These are phyloP conservation scores for Sugiyamaella lignohabitans DNA, from an alignment of 805 yeast genomes.

Conservation along the genomic window DNA sequence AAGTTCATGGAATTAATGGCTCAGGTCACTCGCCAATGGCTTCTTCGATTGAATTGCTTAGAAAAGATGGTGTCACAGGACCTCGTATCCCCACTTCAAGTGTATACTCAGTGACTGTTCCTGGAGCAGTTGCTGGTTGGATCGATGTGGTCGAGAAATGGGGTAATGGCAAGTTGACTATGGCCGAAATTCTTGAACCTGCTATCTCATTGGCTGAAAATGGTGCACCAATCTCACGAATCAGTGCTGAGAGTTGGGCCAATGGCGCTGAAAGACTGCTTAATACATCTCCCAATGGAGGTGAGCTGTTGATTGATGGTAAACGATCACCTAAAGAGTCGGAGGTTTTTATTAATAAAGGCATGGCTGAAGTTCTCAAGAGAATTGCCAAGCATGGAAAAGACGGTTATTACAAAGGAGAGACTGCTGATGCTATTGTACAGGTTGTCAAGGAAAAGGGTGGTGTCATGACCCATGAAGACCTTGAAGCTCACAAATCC, in stretches of 20 bases:
- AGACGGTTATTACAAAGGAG: conserved; percentile 63
- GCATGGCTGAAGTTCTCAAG: conserved; percentile 48
- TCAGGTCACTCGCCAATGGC: conserved; percentile 61
- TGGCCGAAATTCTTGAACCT: conserved; percentile 43
- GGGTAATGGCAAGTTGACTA: conserved; percentile 63
- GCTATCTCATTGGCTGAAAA: conserved; percentile 57
- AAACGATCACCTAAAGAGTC: conserved; percentile 52
- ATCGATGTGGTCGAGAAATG: conserved; percentile 57
- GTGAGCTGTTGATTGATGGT: conserved; percentile 30
- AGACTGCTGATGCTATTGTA: conserved; percentile 60
- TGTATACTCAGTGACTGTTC: conserved; percentile 59
- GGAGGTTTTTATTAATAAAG: conserved; percentile 46
- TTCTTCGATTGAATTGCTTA: conserved; percentile 43
- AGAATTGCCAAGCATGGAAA: conserved; percentile 51
- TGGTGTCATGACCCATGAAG: conserved; percentile 51
- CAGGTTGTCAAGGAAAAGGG: conserved; percentile 46
- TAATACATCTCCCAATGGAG: conserved; percentile 30
- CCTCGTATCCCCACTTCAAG: conserved; percentile 48
- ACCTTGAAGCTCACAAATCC: conserved; percentile 51
- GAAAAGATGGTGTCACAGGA: conserved; percentile 39
- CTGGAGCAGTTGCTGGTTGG: conserved; percentile 82
- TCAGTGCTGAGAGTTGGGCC: conserved; percentile 50
- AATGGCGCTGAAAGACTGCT: conserved; percentile 36
- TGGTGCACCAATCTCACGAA: conserved; percentile 59
- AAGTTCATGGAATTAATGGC: conserved; percentile 65